Evolutionary conservation across 1,284 basidiomycete genomes (phyloP).

Genomic region (Coniophora puteana): DNA sequence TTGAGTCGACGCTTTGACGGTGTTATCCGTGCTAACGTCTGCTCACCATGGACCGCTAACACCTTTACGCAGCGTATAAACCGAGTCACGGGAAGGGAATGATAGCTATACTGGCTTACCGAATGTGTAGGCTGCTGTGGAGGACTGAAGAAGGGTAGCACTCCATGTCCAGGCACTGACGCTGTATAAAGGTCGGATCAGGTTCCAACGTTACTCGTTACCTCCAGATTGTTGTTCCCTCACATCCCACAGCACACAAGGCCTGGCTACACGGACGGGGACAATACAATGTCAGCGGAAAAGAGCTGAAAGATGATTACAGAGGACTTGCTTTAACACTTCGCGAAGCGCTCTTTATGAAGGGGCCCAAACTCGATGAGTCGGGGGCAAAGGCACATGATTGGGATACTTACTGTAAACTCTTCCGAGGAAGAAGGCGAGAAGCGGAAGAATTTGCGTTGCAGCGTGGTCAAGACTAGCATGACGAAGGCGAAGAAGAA

Average conservation of each 20-base stretch:
- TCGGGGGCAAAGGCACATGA: conserved; percentile 1
- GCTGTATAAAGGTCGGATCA: conserved; percentile 26
- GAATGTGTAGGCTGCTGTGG: conserved; percentile 51
- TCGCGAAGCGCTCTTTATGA: conserved; percentile 37
- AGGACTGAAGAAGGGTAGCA: conserved; percentile 54
- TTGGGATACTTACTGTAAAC: conserved; percentile 45
- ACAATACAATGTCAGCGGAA: too few relatives aligned
- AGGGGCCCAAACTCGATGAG: conserved; percentile 2
- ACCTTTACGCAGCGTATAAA: conserved; percentile 20
- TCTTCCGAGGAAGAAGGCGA: conserved; percentile 51
- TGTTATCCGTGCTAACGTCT: background rate
- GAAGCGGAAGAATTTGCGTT: conserved; percentile 45
- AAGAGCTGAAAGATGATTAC: background rate
- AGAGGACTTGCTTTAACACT: conserved; percentile 37
- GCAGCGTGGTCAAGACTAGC: conserved; percentile 40
- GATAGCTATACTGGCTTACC: conserved; percentile 29
- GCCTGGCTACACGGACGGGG: conserved; percentile 46
- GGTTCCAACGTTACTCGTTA: too few relatives aligned
- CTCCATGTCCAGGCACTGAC: conserved; percentile 63
- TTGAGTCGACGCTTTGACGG: too few relatives aligned
- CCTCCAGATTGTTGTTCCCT: too few relatives aligned
- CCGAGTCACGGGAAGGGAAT: conserved; percentile 1
- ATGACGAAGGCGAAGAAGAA: conserved; percentile 48
- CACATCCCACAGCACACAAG: conserved; percentile 61
- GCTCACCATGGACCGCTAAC: conserved; percentile 46